Evolutionary conservation across 495 filamentous ascomycete species (phyloP).

Genomic region (Penicillium pancosmium): DNA sequence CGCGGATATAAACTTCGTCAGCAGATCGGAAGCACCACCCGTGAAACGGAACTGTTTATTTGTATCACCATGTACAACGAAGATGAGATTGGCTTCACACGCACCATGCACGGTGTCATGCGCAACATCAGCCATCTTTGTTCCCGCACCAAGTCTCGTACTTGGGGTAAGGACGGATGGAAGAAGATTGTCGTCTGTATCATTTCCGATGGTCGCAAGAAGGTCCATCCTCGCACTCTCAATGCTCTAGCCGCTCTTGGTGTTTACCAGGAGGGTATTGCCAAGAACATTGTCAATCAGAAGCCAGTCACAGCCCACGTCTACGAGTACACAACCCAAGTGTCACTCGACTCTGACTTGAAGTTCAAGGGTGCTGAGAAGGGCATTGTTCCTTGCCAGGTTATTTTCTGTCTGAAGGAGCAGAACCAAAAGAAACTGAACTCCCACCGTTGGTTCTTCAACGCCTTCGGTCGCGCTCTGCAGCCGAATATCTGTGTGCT

Average conservation of each 20-base stretch:
- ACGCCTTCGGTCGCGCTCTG: conserved; percentile 90
- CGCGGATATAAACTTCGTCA: conserved; percentile 95
- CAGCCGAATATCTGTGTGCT: conserved; percentile 96
- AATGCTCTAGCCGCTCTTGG: conserved; percentile 97
- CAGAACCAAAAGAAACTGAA: conserved; percentile 98
- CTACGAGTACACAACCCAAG: conserved; percentile 98
- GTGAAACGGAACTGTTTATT: conserved; percentile 98
- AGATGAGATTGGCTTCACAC: conserved; percentile 91
- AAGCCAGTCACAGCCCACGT: conserved; percentile 85
- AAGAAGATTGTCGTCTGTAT: conserved; percentile 99
- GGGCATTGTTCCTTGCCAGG: conserved; percentile 97
- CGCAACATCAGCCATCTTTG: conserved; percentile 97
- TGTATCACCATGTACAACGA: conserved; percentile 99
- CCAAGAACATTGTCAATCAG: conserved; percentile 96
- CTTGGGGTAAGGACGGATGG: conserved; percentile 98
- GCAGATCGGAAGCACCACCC: conserved; percentile 78
- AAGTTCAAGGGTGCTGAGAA: conserved; percentile 99
- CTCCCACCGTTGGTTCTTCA: conserved; percentile 99
- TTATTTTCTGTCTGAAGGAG: conserved; percentile 98
- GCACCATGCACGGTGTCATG: conserved; percentile 99
- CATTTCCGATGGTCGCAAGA: conserved; percentile 89
- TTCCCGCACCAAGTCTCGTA: conserved; percentile 85
- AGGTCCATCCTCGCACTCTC: conserved; percentile 90
- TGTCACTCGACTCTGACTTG: conserved; percentile 89
- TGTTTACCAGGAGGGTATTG: conserved; percentile 98